Base-by-base conservation (phyloP, 2,329 filamentous ascomycete genomes). In the Fusarium redolens region DNA sequence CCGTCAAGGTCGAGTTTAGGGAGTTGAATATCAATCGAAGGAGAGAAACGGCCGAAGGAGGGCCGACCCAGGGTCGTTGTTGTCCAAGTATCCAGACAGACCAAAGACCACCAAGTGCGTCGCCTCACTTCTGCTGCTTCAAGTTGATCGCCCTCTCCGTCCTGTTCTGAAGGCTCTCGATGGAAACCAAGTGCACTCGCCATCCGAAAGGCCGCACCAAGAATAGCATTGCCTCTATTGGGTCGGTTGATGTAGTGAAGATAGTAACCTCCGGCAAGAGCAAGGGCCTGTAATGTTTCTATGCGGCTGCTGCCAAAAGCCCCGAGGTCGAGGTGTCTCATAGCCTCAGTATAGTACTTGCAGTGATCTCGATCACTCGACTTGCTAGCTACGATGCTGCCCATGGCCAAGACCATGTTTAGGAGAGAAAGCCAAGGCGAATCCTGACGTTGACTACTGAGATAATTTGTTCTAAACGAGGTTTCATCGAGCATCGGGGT, bases 171-270 rank as follows among this genome's bases (percentile, higher is more conserved):
- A 30, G 55, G 43, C 30, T 63, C 61, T 7, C 61, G 30, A 50
- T 63, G 61, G 15, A 61, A 63, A 3, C 61, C 61, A 12, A 61
- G 55, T 25, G 61, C 61, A 15, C 55, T 48, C 11, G 61, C 61
- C 61, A 61, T 63, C 5, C 61, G 61, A 25, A 63, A 61, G 3
- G 61, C 61, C 4, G 61, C 61, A 30, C 61, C 61, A 20, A 63
- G 43, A 14, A 61, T 63, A 11, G 61, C 61, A 48, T 63, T 50
- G 10, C 61, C 61, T 61, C 56, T 61, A 22, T 63, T 63, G 7
- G 61, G 61, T 17, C 43, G 61, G 15, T 63, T 63, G 15, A 63
- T 63, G 12, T 63, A 63, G n/a, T 63, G 61, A 28, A 63, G 55
- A 31, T 63, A 63, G 15, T 63, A 25, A 5, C 61, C 61, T 35